phyloP scores from a whole-genome alignment of 1,139 yeast species.

The Yamadazyma diospyri region DNA sequence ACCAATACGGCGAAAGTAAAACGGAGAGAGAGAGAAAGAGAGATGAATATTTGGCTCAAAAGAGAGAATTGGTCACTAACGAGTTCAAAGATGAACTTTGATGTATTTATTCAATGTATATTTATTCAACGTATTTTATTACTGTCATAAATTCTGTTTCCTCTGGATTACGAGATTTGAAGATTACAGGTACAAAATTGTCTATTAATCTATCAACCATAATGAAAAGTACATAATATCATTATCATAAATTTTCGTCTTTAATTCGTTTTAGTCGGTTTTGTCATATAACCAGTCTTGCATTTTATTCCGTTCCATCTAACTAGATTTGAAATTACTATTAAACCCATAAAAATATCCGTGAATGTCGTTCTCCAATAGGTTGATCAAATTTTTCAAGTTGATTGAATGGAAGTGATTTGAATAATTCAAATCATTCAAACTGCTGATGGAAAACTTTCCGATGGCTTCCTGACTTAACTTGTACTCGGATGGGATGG shows the following conservation, averaged over 20 bases:
- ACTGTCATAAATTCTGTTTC: neutral
- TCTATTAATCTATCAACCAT: conserved; percentile 7
- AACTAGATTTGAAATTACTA: conserved; percentile 10
- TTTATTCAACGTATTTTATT: neutral
- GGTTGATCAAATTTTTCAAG: conserved; percentile 33
- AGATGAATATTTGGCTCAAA: conserved; percentile 22
- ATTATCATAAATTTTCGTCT: conserved; percentile 9
- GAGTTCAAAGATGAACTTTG: conserved; percentile 19
- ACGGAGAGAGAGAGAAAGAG: conserved; percentile 30
- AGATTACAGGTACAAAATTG: neutral
- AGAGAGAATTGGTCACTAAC: conserved; percentile 9
- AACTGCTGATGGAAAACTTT: conserved; percentile 38
- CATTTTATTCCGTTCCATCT: conserved; percentile 1
- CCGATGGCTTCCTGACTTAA: conserved; percentile 40
- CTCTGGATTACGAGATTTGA: neutral
- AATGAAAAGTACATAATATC: conserved; percentile 5
- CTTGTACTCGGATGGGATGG: conserved; percentile 40
- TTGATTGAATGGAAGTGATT: conserved; percentile 45
- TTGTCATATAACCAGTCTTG: neutral
- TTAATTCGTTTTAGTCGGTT: too few relatives aligned
- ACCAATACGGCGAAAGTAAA: conserved; percentile 34
- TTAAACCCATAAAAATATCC: conserved; percentile 46
- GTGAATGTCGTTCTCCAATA: conserved; percentile 30
- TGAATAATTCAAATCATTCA: conserved; percentile 31
- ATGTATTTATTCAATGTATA: neutral